A percentile compares a stretch with the other conserved stretches of the same genome.
phyloP scores from a whole-genome alignment of 1,139 yeast genomes.

The Yamadazyma trypodendri region DNA sequence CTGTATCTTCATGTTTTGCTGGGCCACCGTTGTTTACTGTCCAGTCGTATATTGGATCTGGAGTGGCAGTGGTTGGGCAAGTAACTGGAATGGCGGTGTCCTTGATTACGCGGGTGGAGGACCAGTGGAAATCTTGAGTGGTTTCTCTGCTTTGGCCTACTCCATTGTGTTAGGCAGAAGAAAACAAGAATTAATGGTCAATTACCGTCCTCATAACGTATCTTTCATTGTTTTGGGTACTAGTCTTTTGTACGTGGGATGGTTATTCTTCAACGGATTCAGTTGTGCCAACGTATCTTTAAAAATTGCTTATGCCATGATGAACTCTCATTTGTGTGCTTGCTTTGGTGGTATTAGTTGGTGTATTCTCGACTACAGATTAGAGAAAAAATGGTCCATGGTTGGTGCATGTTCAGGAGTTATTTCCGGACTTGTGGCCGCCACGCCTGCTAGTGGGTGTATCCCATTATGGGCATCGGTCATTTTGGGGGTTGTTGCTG shows the following conservation, averaged over 20 bases:
- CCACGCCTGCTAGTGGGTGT: slow-evolving; percentile 91
- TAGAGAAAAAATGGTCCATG: slow-evolving; percentile 89
- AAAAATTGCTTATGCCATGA: slow-evolving; percentile 76
- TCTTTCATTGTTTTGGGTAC: slow-evolving; percentile 84
- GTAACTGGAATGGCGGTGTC: slow-evolving; percentile 72
- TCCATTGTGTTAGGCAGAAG: slow-evolving; percentile 82
- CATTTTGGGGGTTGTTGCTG: slow-evolving; percentile 77
- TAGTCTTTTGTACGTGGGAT: slow-evolving; percentile 61
- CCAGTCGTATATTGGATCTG: slow-evolving; percentile 95
- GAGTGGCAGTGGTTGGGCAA: slow-evolving; percentile 92
- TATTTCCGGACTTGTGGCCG: slow-evolving; percentile 93
- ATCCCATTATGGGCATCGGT: slow-evolving; percentile 93
- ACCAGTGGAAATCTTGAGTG: slow-evolving; percentile 90
- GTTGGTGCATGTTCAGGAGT: slow-evolving; percentile 95
- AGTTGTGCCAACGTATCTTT: slow-evolving; percentile 66
- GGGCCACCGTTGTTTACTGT: slow-evolving; percentile 91
- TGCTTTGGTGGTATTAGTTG: slow-evolving; percentile 90
- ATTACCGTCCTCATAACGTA: slow-evolving; percentile 93
- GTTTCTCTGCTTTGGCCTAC: slow-evolving; percentile 86
- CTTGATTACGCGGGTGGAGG: slow-evolving; percentile 98
- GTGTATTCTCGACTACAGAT: slow-evolving; percentile 85
- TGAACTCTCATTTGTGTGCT: slow-evolving; percentile 89
- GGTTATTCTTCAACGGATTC: slow-evolving; percentile 89
- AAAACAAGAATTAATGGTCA: slow-evolving; percentile 78
- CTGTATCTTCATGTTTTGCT: slow-evolving; percentile 74